These are phyloP conservation scores for Acacia concinna DNA, from an alignment of 331 rosid species.

Conservation along the genomic window DNA sequence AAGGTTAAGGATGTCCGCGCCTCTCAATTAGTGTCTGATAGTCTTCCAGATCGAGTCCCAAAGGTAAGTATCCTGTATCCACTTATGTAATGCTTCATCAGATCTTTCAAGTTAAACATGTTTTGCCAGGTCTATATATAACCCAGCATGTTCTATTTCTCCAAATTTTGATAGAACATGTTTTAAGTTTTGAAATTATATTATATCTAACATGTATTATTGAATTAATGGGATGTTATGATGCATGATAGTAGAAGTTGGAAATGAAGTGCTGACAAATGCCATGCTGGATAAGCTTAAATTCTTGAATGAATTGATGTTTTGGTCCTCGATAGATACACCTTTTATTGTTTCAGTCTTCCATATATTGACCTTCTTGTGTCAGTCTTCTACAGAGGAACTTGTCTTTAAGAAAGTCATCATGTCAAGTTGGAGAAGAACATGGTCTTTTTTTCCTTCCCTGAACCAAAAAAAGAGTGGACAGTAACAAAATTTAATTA, in stretches of 20 bases:
- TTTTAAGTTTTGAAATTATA: not conserved
- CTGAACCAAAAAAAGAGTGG: not conserved
- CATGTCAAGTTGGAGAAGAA: not conserved
- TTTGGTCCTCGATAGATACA: not conserved
- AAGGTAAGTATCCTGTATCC: constrained; percentile 48
- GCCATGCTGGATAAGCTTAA: not conserved
- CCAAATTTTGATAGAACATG: not conserved
- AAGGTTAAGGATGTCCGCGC: constrained; percentile 89
- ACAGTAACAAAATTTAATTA: not conserved
- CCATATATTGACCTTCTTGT: not conserved
- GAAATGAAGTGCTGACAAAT: not conserved
- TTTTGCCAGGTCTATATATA: not conserved
- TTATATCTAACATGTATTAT: not conserved
- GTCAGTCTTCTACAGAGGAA: not conserved
- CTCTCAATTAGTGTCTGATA: constrained; percentile 63
- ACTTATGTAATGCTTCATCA: constrained; percentile 20
- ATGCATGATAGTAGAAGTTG: not conserved
- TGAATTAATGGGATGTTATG: not conserved
- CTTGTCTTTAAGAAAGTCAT: not conserved
- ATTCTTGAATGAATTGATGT: not conserved
- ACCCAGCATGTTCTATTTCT: not conserved
- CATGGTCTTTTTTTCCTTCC: not conserved
- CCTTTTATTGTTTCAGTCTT: not conserved
- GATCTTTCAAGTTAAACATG: not conserved
- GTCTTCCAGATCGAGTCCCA: constrained; percentile 59